These are phyloP conservation scores for Hirschioporus abietinus DNA, from an alignment of 768 basidiomycete genomes.

Conservation along the genomic window DNA sequence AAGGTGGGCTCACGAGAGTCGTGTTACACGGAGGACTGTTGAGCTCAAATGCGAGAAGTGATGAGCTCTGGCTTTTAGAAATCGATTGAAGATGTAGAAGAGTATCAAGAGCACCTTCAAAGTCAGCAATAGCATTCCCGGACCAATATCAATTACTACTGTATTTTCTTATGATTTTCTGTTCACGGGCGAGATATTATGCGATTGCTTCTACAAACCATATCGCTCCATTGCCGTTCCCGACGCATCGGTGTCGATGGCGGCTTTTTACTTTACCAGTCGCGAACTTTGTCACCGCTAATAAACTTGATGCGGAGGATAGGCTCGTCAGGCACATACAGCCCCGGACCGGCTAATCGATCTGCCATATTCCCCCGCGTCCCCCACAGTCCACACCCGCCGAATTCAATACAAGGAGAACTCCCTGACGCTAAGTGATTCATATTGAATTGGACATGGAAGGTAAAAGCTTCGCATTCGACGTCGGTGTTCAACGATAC, in stretches of 20 bases:
- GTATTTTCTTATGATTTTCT: no score
- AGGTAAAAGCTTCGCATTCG: no score
- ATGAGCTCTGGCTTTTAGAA: constrained; percentile 36
- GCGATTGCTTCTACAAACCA: no score
- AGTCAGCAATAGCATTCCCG: no score
- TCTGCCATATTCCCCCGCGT: background rate
- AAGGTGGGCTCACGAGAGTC: constrained; percentile 20
- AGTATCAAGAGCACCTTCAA: constrained; percentile 14
- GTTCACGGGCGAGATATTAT: no score
- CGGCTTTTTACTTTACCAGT: background rate
- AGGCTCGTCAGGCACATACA: background rate
- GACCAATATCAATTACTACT: no score
- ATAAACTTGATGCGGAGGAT: background rate
- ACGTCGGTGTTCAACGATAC: no score
- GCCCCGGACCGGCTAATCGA: background rate
- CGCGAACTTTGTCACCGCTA: background rate
- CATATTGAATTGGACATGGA: no score
- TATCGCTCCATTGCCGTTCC: no score
- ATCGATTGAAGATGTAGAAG: constrained; percentile 22
- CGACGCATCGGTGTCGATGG: no score
- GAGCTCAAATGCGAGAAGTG: constrained; percentile 35
- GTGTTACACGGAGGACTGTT: constrained; percentile 37
- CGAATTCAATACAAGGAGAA: no score
- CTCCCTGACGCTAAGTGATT: no score
- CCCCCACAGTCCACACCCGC: background rate